These are phyloP conservation scores for Lachancea lanzarotensis DNA, from an alignment of 805 yeast genomes.

Conservation along the genomic window DNA sequence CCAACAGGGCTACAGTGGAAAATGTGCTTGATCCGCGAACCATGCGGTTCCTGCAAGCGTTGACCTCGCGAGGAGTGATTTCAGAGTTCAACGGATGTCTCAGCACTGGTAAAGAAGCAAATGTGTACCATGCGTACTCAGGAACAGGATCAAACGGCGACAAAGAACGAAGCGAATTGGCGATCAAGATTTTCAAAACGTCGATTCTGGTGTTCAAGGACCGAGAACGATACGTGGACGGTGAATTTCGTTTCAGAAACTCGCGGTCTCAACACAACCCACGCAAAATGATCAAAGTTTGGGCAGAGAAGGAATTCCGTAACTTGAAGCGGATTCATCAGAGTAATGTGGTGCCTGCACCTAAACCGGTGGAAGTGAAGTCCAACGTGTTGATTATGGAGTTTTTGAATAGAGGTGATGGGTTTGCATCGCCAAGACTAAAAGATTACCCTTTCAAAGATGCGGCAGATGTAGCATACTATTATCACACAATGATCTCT, in stretches of 20 bases:
- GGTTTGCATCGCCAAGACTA: constrained; percentile 86
- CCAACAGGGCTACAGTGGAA: constrained; percentile 94
- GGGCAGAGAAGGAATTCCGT: constrained; percentile 98
- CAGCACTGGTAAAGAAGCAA: constrained; percentile 98
- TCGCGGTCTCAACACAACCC: constrained; percentile 86
- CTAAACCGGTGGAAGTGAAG: constrained; percentile 83
- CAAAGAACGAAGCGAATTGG: constrained; percentile 52
- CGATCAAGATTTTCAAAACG: constrained; percentile 92
- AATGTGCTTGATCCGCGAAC: constrained; percentile 96
- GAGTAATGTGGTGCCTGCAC: constrained; percentile 78
- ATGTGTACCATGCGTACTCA: constrained; percentile 78
- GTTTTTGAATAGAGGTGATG: constrained; percentile 65
- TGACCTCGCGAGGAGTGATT: constrained; percentile 77
- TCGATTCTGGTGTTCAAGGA: constrained; percentile 96
- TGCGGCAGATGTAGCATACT: constrained; percentile 55
- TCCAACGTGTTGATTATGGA: constrained; percentile 95
- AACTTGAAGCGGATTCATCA: constrained; percentile 75
- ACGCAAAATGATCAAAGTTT: constrained; percentile 91
- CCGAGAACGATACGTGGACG: constrained; percentile 91
- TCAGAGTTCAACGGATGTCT: constrained; percentile 88
- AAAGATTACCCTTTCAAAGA: constrained; percentile 74
- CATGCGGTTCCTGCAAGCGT: constrained; percentile 67
- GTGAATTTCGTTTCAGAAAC: constrained; percentile 88
- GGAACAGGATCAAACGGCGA: constrained; percentile 22
- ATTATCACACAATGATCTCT: constrained; percentile 72